Evolutionary conservation across 2,329 filamentous ascomycete species (phyloP).

Genomic region (Aspergillus unguis): DNA sequence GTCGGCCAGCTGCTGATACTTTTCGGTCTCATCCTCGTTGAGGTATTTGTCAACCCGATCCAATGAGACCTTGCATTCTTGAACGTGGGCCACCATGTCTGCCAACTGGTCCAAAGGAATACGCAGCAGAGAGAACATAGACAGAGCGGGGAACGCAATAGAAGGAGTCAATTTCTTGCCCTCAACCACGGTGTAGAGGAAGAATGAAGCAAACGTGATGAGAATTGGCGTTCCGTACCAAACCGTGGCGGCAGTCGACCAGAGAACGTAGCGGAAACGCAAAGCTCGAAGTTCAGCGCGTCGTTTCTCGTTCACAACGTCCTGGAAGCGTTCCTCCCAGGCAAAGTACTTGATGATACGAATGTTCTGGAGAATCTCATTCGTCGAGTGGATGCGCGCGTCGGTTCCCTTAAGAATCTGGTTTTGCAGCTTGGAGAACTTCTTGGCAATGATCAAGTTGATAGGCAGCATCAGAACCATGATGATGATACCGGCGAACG

Average conservation of each 20-base stretch:
- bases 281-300: constrained; percentile 72
- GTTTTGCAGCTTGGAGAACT: constrained; percentile 83
- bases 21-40: constrained; percentile 90
- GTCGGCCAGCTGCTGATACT: constrained; percentile 77
- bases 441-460: constrained; percentile 83
- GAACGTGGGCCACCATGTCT: constrained; percentile 97
- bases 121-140: constrained; percentile 88
- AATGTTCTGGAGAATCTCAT: constrained; percentile 95
- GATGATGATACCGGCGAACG: constrained; percentile 85
- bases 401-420: constrained; percentile 90
- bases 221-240: constrained; percentile 95
- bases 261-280: constrained; percentile 80
- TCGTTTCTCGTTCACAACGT: constrained; percentile 85
- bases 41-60: constrained; percentile 95
- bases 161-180: constrained; percentile 86
- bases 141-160: constrained; percentile 91
- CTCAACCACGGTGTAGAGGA: constrained; percentile 88
- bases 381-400: constrained; percentile 92
- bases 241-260: constrained; percentile 85
- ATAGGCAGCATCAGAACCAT: constrained; percentile 86
- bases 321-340: constrained; percentile 89
- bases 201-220: constrained; percentile 94
- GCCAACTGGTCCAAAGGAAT: constrained; percentile 93
- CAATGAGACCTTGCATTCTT: constrained; percentile 94
- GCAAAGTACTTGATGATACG: constrained; percentile 99